Percentiles rank a stretch among this genome's conserved stretches.
These are phyloP conservation scores for Apiospora kogelbergensis DNA, from an alignment of 2,329 filamentous ascomycete genomes.

Conservation along the genomic window DNA sequence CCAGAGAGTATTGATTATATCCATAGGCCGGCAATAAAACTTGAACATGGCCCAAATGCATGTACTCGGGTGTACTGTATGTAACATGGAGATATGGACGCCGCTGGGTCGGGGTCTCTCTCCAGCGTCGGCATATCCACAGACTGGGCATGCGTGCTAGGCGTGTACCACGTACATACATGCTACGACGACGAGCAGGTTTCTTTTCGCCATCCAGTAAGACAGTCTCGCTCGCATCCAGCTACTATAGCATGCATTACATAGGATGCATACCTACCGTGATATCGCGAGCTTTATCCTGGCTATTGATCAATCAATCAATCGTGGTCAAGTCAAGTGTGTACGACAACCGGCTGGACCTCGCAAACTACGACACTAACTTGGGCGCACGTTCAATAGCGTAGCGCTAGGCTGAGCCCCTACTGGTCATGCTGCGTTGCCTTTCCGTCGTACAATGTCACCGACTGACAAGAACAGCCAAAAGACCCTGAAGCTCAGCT, in stretches of 20 bases:
- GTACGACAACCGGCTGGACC: background rate
- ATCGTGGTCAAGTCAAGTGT: too few species aligned
- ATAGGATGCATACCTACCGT: background rate
- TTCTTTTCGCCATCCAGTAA: background rate
- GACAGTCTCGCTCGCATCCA: background rate
- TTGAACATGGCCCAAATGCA: background rate
- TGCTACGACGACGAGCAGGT: background rate
- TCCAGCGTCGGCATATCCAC: constrained; percentile 1
- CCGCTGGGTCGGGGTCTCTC: background rate
- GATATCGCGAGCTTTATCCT: background rate
- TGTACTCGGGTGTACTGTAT: constrained; percentile 4
- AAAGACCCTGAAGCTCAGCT: background rate
- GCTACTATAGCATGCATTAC: background rate
- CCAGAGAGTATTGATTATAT: background rate
- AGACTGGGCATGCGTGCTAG: background rate
- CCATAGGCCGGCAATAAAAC: background rate
- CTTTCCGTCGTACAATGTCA: background rate
- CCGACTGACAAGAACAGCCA: background rate
- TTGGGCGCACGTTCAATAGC: background rate
- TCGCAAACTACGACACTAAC: background rate
- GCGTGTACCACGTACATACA: background rate
- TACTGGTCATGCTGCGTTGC: background rate
- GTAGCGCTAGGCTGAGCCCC: background rate
- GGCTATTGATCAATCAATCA: background rate
- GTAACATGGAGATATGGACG: background rate